A percentile compares a stretch with the other conserved stretches of the same genome.
Evolutionary conservation across 805 yeast species (phyloP).

Genomic region (Teunomyces pallodes): DNA sequence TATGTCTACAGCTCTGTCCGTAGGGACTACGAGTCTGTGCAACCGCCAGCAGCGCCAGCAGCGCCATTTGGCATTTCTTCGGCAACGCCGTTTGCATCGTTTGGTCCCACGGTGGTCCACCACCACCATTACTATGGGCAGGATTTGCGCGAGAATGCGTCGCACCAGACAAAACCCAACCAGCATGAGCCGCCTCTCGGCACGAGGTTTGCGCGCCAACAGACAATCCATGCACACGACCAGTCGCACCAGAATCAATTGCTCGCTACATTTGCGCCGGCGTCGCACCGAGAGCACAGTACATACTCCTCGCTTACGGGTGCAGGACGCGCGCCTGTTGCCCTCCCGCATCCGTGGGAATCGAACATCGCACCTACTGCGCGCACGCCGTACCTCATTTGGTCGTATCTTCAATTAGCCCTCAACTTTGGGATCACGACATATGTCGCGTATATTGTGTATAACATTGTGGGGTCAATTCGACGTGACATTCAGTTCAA

Average conservation of each 20-base stretch:
- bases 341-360: constrained; percentile 62
- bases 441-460: constrained; percentile 44
- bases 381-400: constrained; percentile 52
- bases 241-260: too few species aligned
- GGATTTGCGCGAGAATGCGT: background rate
- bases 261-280: too few species aligned
- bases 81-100: constrained; percentile 6
- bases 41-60: background rate
- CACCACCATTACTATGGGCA: constrained; percentile 45
- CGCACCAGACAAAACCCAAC: background rate
- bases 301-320: background rate
- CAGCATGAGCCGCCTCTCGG: too few species aligned
- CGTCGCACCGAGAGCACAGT: background rate
- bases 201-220: too few species aligned
- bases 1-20: constrained; percentile 11
- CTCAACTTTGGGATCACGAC: constrained; percentile 48
- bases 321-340: background rate
- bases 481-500: constrained; percentile 52
- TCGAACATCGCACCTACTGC: constrained; percentile 48
- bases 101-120: constrained; percentile 27
- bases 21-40: constrained; percentile 4
- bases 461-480: constrained; percentile 46
- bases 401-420: constrained; percentile 59
- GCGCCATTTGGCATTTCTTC: background rate
- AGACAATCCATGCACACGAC: too few species aligned